Percentiles rank a stretch among this genome's conserved stretches.
phyloP scores from a whole-genome alignment of 345 rosid genomes.

The Draba incana region DNA sequence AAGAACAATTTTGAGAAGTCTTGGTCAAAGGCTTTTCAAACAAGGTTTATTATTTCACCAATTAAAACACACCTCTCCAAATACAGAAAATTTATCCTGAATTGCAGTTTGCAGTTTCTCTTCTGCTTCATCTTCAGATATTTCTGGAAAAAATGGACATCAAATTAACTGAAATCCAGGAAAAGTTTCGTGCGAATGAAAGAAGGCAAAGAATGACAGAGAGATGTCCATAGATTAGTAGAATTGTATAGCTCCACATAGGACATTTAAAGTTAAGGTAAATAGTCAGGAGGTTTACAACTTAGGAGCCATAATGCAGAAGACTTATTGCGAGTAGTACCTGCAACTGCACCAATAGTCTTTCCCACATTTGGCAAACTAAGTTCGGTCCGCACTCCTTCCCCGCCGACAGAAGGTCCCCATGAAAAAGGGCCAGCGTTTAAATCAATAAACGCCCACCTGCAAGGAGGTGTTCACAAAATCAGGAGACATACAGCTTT shows the following conservation, averaged over 20 bases:
- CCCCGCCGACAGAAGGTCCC: slow-evolving; percentile 99
- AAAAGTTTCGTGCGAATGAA: slow-evolving; percentile 1
- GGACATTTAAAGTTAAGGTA: not conserved
- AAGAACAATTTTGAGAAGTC: slow-evolving; percentile 31
- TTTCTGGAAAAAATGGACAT: slow-evolving; percentile 53
- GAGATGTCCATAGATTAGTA: slow-evolving; percentile 1
- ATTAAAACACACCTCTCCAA: slow-evolving; percentile 82
- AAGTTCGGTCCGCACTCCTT: slow-evolving; percentile 91
- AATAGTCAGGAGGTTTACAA: slow-evolving; percentile 17
- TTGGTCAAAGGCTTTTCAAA: slow-evolving; percentile 24
- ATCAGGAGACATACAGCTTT: slow-evolving; percentile 15
- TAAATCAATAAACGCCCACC: slow-evolving; percentile 98
- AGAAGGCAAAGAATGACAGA: slow-evolving; percentile 12
- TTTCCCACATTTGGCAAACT: slow-evolving; percentile 93
- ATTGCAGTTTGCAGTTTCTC: slow-evolving; percentile 90
- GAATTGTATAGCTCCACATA: slow-evolving; percentile 4
- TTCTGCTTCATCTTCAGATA: slow-evolving; percentile 98
- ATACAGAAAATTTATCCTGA: slow-evolving; percentile 93
- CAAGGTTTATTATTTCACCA: slow-evolving; percentile 30
- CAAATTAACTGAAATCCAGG: slow-evolving; percentile 24
- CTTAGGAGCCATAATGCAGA: slow-evolving; percentile 11
- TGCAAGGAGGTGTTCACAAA: slow-evolving; percentile 43
- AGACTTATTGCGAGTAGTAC: slow-evolving; percentile 43
- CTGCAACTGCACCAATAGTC: slow-evolving; percentile 97
- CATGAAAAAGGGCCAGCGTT: slow-evolving; percentile 95